Conservation (phyloP, 306 rosid species). For the Purshia tridentata region DNA sequence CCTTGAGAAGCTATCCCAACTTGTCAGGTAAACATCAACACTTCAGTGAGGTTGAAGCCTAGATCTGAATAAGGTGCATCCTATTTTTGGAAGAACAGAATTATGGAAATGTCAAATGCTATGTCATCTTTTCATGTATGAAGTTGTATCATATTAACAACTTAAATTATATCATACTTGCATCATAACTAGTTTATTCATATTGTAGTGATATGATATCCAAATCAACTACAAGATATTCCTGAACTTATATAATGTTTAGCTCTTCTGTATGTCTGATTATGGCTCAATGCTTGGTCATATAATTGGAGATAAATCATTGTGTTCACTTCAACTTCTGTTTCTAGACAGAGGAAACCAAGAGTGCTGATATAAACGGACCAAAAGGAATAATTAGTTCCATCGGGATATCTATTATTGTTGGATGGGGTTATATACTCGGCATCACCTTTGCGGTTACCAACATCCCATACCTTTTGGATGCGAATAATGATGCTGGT, state of each 20-base stretch:
- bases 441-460: slow-evolving; percentile 90
- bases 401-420: slow-evolving; percentile 82
- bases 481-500: slow-evolving; percentile 74
- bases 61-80: not conserved
- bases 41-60: not conserved
- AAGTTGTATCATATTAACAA: not conserved
- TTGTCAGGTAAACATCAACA: not conserved
- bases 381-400: slow-evolving; percentile 96
- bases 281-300: slow-evolving; percentile 3
- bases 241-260: not conserved
- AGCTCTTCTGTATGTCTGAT: not conserved
- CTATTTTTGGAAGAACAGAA: not conserved
- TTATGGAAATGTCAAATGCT: not conserved
- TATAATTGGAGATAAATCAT: slow-evolving; percentile 27
- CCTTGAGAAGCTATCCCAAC: slow-evolving; percentile 17
- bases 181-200: not conserved
- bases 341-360: slow-evolving; percentile 92
- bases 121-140: not conserved
- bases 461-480: slow-evolving; percentile 67
- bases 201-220: not conserved
- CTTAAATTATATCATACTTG: not conserved
- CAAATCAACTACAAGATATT: not conserved
- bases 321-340: slow-evolving; percentile 22
- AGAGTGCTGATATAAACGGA: slow-evolving; percentile 80
- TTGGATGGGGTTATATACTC: slow-evolving; percentile 85